Evolutionary conservation across 257 asterid species (phyloP), one percentile per base, ranked within the genome.

Genomic region (Catharanthus roseus): DNA sequence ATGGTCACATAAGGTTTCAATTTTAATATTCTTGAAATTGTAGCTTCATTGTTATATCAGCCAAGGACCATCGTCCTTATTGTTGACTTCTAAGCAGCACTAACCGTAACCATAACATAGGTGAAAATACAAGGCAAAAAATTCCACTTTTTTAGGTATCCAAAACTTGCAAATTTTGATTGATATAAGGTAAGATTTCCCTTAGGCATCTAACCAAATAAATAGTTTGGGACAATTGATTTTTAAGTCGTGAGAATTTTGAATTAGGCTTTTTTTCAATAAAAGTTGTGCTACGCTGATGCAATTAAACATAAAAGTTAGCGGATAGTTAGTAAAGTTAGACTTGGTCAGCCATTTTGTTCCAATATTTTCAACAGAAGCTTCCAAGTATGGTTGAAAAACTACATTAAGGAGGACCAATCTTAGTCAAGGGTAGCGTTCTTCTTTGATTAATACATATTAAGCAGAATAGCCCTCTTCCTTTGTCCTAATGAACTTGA

Each of bases 311-410:
- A n/a, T n/a, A n/a, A n/a, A n/a, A n/a, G n/a, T n/a, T n/a, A n/a
- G n/a, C n/a, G n/a, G n/a, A n/a, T n/a, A n/a, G n/a, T n/a, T n/a
- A n/a, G n/a, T n/a, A n/a, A 47, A 21, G 31, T 21, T 13, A 19
- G 83, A 78, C 80, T 2, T 12, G 41, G 76, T 62, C 78, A 29
- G 70, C 45, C 44, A 70, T 15, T 54, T 42, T 58, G 53, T 68
- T 76, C 23, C 44, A 7, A 31, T 5, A 3, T n/a, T 65, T 65
- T 84, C 82, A 76, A 56, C 60, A 63, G 88, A 84, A 88, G 85
- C 83, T 86, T 84, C 91, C 47, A n/a, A 65, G 13, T 70, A 21
- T 61, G 42, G 13, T 63, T 71, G 70, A 67, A 65, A 66, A 33
- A 56, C 0, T 57, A 28, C 24, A 18, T 63, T 39, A 28, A 47